phyloP scores from a whole-genome alignment of 495 filamentous ascomycete genomes.

The Cercophora sp. region DNA sequence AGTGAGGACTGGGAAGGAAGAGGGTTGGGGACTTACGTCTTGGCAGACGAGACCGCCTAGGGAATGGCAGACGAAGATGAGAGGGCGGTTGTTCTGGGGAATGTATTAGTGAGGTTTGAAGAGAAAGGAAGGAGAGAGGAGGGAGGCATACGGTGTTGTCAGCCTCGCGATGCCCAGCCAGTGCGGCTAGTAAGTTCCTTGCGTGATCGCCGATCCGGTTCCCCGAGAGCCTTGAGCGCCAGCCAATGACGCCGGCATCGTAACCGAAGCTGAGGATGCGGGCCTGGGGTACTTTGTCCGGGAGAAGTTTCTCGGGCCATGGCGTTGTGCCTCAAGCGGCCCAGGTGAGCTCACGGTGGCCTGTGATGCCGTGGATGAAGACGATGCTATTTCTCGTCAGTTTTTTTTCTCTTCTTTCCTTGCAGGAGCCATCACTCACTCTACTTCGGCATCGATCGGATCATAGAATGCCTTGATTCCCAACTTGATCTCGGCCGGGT shows the following conservation, averaged over 20 bases:
- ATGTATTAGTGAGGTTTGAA: not conserved
- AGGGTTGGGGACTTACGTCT: no score
- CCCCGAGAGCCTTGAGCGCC: not conserved
- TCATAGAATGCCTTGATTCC: not conserved
- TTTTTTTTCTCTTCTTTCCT: not conserved
- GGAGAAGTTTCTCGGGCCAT: not conserved
- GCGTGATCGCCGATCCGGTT: constrained; percentile 4
- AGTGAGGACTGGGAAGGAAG: no score
- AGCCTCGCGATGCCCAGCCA: not conserved
- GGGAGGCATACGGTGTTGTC: not conserved
- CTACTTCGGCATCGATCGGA: not conserved
- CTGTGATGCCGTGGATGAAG: not conserved
- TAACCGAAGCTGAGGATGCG: constrained; percentile 1
- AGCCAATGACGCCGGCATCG: not conserved
- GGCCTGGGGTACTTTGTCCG: not conserved
- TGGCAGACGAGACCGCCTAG: no score
- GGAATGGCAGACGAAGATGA: constrained; percentile 1
- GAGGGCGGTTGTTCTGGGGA: not conserved
- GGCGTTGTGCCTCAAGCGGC: not conserved
- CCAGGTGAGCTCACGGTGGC: not conserved
- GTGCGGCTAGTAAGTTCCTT: not conserved
- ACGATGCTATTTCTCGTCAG: not conserved
- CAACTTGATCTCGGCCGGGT: not conserved
- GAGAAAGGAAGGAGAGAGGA: not conserved
- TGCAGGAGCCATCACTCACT: not conserved